phyloP scores from a whole-genome alignment of 225 moss, liverwort and hornwort genomes.

The Physcomitrellopsis africana region DNA sequence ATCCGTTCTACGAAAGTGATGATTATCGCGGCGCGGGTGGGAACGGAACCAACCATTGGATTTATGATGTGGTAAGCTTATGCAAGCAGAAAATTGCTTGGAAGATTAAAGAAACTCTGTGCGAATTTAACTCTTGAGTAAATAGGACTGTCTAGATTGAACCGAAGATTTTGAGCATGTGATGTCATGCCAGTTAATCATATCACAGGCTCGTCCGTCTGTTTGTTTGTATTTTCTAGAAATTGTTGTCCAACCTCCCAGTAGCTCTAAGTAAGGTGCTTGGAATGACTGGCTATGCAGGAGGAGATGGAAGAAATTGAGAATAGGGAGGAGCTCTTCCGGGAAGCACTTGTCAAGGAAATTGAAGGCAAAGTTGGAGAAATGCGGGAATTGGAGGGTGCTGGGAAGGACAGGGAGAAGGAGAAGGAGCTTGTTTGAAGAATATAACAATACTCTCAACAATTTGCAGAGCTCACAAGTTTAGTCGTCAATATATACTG shows the following conservation, averaged over 20 bases:
- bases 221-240: too few species aligned
- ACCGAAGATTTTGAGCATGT: neutral
- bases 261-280: neutral
- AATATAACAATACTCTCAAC: neutral
- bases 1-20: conserved; percentile 88
- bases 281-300: conserved; percentile 39
- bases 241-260: too few species aligned
- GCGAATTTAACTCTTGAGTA: too few species aligned
- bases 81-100: neutral
- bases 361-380: conserved; percentile 91
- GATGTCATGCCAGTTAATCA: too few species aligned
- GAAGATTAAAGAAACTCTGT: too few species aligned
- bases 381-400: conserved; percentile 59
- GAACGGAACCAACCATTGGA: conserved; percentile 87
- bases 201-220: too few species aligned
- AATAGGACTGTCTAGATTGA: neutral
- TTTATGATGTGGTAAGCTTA: conserved; percentile 69
- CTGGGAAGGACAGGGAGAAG: conserved; percentile 68
- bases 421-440: conserved; percentile 60
- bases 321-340: conserved; percentile 83
- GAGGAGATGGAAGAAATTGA: conserved; percentile 67
- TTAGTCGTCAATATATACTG: too few species aligned
- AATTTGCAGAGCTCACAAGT: conserved; percentile 41
- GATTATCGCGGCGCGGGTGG: conserved; percentile 79
- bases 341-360: conserved; percentile 81